These are phyloP conservation scores for button mushroom (Agaricus bisporus) DNA, from an alignment of 768 basidiomycete genomes.

Conservation along the genomic window DNA sequence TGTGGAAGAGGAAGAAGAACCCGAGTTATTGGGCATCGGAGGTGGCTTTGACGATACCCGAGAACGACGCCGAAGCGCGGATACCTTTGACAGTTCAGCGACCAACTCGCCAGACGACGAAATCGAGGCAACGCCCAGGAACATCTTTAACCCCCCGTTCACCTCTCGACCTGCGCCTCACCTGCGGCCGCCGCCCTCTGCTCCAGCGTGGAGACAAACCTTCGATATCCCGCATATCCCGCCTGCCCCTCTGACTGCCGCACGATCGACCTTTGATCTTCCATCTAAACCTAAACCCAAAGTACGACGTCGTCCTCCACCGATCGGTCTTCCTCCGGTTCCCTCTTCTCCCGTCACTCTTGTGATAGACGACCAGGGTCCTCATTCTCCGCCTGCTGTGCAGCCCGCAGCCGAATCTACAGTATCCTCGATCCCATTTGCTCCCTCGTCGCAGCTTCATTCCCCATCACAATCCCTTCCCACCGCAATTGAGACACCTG, in stretches of 20 bases:
- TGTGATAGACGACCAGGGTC: conserved; percentile 26
- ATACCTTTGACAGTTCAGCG: conserved; percentile 31
- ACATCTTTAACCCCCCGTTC: conserved; percentile 16
- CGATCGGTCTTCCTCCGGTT: conserved; percentile 61
- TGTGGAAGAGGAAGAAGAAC: conserved; percentile 78
- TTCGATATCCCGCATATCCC: conserved; percentile 48
- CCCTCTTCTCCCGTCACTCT: conserved; percentile 69
- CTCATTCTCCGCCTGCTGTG: conserved; percentile 12
- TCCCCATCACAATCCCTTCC: conserved; percentile 9
- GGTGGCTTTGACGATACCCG: conserved; percentile 52
- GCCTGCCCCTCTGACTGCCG: conserved; percentile 46
- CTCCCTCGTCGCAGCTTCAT: background rate
- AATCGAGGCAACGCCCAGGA: conserved; percentile 22
- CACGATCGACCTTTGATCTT: conserved; percentile 44
- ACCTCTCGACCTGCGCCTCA: conserved; percentile 25
- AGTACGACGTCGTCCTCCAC: conserved; percentile 51
- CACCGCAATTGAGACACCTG: conserved; percentile 16
- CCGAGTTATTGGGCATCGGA: conserved; percentile 62
- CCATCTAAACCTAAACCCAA: conserved; percentile 31
- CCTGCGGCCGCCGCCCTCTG: conserved; percentile 35
- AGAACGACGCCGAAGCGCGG: conserved; percentile 28
- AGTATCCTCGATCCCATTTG: conserved; percentile 1
- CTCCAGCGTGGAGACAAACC: conserved; percentile 51
- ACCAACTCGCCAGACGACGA: conserved; percentile 43
- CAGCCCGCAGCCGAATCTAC: conserved; percentile 11